Evolutionary conservation across 768 basidiomycete species (phyloP), one percentile per base, ranked within the genome.

Genomic region (Lactifluus echinatus): DNA sequence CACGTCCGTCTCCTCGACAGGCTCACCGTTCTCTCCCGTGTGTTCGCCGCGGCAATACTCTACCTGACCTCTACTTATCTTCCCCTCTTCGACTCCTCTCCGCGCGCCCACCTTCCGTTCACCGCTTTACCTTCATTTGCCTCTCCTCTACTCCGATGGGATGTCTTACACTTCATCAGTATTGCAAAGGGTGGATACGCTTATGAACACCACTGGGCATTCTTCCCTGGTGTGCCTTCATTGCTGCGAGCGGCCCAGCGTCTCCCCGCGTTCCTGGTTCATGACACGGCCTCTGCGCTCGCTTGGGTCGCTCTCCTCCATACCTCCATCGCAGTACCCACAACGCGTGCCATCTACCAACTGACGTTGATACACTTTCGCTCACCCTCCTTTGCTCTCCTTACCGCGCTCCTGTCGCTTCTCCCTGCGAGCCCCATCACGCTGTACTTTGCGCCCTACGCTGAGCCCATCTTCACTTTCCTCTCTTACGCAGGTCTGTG

Each of bases 201-300:
- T 0, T 83, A 81, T 67, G 95, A 98, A 67, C 79, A 95, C 64
- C 76, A 89, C 62, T 89, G 88, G 79, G 95, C 95, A 0, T 98
- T 92, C 69, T 79, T 92, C 60, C 87, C 90, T 2, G 89, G 80
- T 4, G 69, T 80, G 24, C 79, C 89, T 3, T 65, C 72, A 11
- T 48, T 87, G 49, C 76, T 91, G 69, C 74, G 78, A 2, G 10
- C 42, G 5, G 21, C 48, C 50, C 54, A 3, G 28, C 36, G 14
- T 21, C 48, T 55, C 31, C 37, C 47, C 23, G 29, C 33, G 5
- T 45, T 49, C 8, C 21, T 36, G 24, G 19, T 31, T 17, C 34
- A 50, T n/a, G 2, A 11, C 3, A 44, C 44, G 17, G 34, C 53
- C 15, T 43, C 51, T 15, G 12, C 63, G 36, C 40, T 57, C 12